phyloP scores from a whole-genome alignment of 352 stramenopile genomes.

The Phytophthora palmivora region DNA sequence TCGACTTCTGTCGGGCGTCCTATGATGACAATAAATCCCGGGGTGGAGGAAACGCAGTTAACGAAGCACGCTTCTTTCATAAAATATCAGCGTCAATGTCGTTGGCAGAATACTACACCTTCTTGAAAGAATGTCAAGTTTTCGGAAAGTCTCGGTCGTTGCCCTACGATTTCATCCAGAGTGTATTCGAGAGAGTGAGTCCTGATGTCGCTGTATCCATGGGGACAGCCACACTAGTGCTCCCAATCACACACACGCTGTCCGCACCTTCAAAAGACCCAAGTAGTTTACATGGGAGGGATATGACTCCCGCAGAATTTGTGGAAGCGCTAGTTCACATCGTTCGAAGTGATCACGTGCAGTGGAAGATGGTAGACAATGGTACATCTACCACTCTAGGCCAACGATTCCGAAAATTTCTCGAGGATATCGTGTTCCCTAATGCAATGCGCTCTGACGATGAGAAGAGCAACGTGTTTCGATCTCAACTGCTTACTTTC shows the following conservation, averaged over 20 bases:
- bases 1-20: constrained; percentile 35
- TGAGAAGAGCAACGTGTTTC: constrained; percentile 61
- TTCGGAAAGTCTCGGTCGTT: constrained; percentile 59
- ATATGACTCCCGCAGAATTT: constrained; percentile 76
- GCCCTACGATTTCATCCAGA: constrained; percentile 65
- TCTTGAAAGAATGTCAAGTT: constrained; percentile 76
- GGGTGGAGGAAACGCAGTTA: constrained; percentile 13
- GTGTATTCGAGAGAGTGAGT: constrained; percentile 65
- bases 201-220: constrained; percentile 40
- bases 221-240: constrained; percentile 22
- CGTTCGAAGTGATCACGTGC: constrained; percentile 45
- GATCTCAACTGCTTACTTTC: constrained; percentile 48
- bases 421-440: constrained; percentile 62
- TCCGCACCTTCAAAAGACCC: constrained; percentile 25
- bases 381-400: constrained; percentile 28
- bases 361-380: constrained; percentile 15
- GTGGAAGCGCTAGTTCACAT: constrained; percentile 72
- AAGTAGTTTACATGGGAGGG: constrained; percentile 14
- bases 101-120: constrained; percentile 64
- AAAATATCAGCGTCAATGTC: constrained; percentile 77
- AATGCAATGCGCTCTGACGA: constrained; percentile 56
- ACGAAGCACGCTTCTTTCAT: constrained; percentile 68
- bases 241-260: constrained; percentile 31
- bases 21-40: constrained; percentile 1
- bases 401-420: constrained; percentile 50